Evolutionary conservation across 768 basidiomycete genomes (phyloP), one percentile per base, ranked within the genome.

Genomic region (Exidia glandulosa): DNA sequence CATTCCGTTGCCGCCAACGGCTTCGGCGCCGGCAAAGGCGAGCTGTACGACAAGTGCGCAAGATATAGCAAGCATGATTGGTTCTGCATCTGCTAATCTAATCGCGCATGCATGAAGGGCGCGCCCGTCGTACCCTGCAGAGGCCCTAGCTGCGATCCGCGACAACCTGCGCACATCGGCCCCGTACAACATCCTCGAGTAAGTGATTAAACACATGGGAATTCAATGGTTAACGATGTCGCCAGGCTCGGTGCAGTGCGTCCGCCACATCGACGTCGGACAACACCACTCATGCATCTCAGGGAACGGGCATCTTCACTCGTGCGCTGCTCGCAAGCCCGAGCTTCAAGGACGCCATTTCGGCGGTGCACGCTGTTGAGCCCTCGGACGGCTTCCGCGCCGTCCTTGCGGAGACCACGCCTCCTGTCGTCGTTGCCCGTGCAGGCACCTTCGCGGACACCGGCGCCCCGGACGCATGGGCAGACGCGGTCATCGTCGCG

Each of bases 251-350:
- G 50, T 27, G 50, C 50, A 27, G 50, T 54, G 30, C 50, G 50
- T 12, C 25, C 25, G 10, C 6, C 25, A 27, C 50, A 25, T 54
- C 50, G 50, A 23, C 9, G 41, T 5, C 10, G 41, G 19, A 19
- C 23, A 23, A 45, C 41, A 14, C 16, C 14, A 48, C 36, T 48
- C 47, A 9, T 23, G 30, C 50, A 9, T 10, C 30, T 27, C 50
- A 64, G 65, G 93, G 93, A 29, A 94, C 91, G 2, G 93, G 93
- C 14, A 84, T 96, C 59, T 95, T 94, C 71, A 90, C 92, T 12
- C 82, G 90, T 10, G 86, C 90, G 2, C 71, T 95, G 27, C 75
- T 94, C 41, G 79, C 81, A 5, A 80, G 89, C 69, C 75, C 77
- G 19, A 78, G 76, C 37, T 85, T 80, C 80, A 65, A 79, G 19